Evolutionary conservation across 306 rosid genomes (phyloP), one percentile per base, ranked within the genome.

Genomic region (Glycine latifolia): DNA sequence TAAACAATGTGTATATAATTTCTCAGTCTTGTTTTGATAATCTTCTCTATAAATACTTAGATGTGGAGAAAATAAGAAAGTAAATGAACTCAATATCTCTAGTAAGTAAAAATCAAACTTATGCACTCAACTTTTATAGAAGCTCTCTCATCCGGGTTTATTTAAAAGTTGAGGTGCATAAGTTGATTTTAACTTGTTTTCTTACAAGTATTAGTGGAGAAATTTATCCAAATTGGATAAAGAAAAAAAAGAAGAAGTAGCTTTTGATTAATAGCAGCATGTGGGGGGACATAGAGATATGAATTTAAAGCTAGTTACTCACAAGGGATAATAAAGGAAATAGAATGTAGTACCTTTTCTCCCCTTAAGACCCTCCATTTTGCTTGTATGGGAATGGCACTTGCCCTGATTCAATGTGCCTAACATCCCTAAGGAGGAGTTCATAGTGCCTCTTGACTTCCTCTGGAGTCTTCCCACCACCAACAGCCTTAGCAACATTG

Each of bases 361-460:
- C 91, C 10, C 85, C 76, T 9, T 83, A 84, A 46, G 54, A 84
- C 3, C 69, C 75, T 31, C 81, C 85, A 79, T 79, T 44, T 4
- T 85, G 86, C 73, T 73, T 85, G 90, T 95, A 95, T 49, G 98
- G 97, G 85, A 86, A 90, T 53, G 95, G 90, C 14, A 91, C 89
- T 8, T 82, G 88, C 9, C 97, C 97, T 2, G 97, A 88, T 77
- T 92, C 97, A 66, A 95, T 93, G 80, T 85, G 88, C 70, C 88
- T 85, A 73, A 95, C 82, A 70, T 95, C 99, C 53, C 83, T 82
- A 53, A 93, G 85, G 8, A 95, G 99, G 43, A 82, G 84, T 12
- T 93, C 92, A 63, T 90, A 95, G 77, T 91, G 99, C 71, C 86
- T 87, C 90, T 89, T 95, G 43, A 93, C 97, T 79, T 95, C 92